Percentiles rank a stretch among this genome's conserved stretches.
Evolutionary conservation across 2,329 filamentous ascomycete genomes (phyloP).

Genomic region (Cladosporium sp.): DNA sequence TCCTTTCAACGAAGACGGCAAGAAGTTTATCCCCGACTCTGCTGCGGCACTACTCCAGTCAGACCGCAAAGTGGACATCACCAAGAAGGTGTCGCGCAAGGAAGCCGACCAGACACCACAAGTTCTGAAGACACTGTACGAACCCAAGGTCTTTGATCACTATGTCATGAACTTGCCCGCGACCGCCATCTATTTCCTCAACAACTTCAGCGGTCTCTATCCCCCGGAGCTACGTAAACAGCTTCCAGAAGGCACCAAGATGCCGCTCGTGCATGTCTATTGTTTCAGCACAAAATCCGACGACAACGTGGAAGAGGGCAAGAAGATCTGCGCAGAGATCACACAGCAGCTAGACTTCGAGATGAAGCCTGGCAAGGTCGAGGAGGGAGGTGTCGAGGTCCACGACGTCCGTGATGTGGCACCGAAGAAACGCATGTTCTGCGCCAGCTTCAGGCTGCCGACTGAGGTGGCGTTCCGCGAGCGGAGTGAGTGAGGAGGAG

Average conservation of each 20-base stretch:
- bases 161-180: slow-evolving; percentile 98
- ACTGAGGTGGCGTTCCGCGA: slow-evolving; percentile 71
- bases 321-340: slow-evolving; percentile 63
- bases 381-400: slow-evolving; percentile 53
- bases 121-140: slow-evolving; percentile 37
- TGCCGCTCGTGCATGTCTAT: slow-evolving; percentile 89
- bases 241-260: slow-evolving; percentile 31
- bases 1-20: slow-evolving; percentile 77
- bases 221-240: slow-evolving; percentile 30
- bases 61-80: slow-evolving; percentile 48
- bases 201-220: slow-evolving; percentile 75
- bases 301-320: slow-evolving; percentile 59
- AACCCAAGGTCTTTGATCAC: slow-evolving; percentile 78
- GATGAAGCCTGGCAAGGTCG: slow-evolving; percentile 51
- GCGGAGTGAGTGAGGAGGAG: neutral
- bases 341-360: slow-evolving; percentile 56
- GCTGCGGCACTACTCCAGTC: slow-evolving; percentile 54
- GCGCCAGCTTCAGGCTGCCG: slow-evolving; percentile 84
- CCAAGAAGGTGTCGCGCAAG: slow-evolving; percentile 31
- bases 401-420: slow-evolving; percentile 78
- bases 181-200: slow-evolving; percentile 78
- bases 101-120: slow-evolving; percentile 25
- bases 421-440: slow-evolving; percentile 95
- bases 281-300: slow-evolving; percentile 84
- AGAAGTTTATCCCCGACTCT: slow-evolving; percentile 70